Base-by-base conservation (phyloP, 441 rosid species). In the Euphorbia celastroides region DNA sequence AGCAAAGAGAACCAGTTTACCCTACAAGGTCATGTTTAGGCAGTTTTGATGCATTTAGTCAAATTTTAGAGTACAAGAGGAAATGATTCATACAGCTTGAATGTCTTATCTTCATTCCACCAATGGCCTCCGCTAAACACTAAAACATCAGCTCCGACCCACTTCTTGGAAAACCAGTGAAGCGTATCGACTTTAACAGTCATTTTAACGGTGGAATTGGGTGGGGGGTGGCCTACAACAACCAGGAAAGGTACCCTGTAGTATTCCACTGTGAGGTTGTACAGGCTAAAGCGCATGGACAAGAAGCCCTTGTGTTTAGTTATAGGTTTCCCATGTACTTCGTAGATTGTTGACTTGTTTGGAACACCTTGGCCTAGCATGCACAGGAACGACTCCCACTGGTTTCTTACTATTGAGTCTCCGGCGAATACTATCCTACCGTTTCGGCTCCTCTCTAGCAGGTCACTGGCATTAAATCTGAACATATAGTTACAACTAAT, bases 371-470 rank as follows among this genome's bases (percentile, higher is more conserved):
- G 81, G 34, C 88, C 79, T 5, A 92, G 82, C 91, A 91, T 82
- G 81, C 97, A 91, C 63, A 87, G 50, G 9, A 91, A 74, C 1
- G 96, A 88, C 67, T 94, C 99, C 97, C 99, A 94, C 10, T 89
- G 97, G 86, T 94, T 89, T 74, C 97, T 79, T n/a, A n/a, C n/a
- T n/a, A n/a, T n/a, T n/a, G n/a, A n/a, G n/a, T n/a, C n/a, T n/a
- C n/a, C n/a, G n/a, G n/a, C n/a, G n/a, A n/a, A n/a, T n/a, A n/a
- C n/a, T n/a, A n/a, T n/a, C n/a, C n/a, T n/a, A n/a, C n/a, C n/a
- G n/a, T n/a, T n/a, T n/a, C n/a, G n/a, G n/a, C 84, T 82, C 70
- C 89, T 84, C 71, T 86, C 89, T 20, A 89, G 67, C 34, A 89
- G 76, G 41, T 86, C 90, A 26, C 80, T 86, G 23, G 92, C 94